Percentiles rank a stretch among this genome's conserved stretches.
These are phyloP conservation scores for Cytospora schulzeri DNA, from an alignment of 2,329 filamentous ascomycete species.

Conservation along the genomic window DNA sequence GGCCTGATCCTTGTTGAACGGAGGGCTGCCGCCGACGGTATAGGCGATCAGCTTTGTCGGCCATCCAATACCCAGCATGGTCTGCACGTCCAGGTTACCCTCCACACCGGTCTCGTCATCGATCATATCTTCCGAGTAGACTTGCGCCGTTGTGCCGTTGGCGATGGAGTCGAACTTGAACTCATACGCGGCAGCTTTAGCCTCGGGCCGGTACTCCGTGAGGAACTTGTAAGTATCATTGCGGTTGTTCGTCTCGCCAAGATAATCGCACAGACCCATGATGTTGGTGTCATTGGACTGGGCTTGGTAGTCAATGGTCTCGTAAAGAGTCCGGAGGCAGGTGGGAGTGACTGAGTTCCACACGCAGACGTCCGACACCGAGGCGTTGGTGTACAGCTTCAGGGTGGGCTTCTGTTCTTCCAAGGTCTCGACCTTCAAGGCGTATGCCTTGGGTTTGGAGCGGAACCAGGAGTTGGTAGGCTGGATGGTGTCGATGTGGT, in stretches of 20 bases:
- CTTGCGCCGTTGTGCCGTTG: slow-evolving; percentile 36
- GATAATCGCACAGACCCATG: slow-evolving; percentile 50
- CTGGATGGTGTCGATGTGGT: slow-evolving; percentile 49
- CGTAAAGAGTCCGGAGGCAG: slow-evolving; percentile 49
- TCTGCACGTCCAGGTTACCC: slow-evolving; percentile 65
- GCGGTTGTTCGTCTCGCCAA: slow-evolving; percentile 51
- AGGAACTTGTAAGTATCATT: slow-evolving; percentile 43
- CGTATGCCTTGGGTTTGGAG: slow-evolving; percentile 36
- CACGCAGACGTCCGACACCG: slow-evolving; percentile 45
- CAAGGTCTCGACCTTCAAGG: slow-evolving; percentile 37
- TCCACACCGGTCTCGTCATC: slow-evolving; percentile 46
- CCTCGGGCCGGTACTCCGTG: slow-evolving; percentile 41
- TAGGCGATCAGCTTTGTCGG: slow-evolving; percentile 37
- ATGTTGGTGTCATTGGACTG: slow-evolving; percentile 44
- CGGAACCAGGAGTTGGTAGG: slow-evolving; percentile 54
- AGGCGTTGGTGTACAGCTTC: slow-evolving; percentile 38
- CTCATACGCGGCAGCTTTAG: slow-evolving; percentile 36
- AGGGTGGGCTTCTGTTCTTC: slow-evolving; percentile 35
- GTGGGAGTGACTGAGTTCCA: slow-evolving; percentile 48
- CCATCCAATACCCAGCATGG: slow-evolving; percentile 36
- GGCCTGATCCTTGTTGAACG: slow-evolving; percentile 29
- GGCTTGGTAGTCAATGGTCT: slow-evolving; percentile 53
- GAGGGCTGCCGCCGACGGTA: slow-evolving; percentile 38
- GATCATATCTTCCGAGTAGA: slow-evolving; percentile 33
- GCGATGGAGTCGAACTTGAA: slow-evolving; percentile 41